These are phyloP conservation scores for Salix caprea DNA, from an alignment of 345 rosid species.

Conservation along the genomic window DNA sequence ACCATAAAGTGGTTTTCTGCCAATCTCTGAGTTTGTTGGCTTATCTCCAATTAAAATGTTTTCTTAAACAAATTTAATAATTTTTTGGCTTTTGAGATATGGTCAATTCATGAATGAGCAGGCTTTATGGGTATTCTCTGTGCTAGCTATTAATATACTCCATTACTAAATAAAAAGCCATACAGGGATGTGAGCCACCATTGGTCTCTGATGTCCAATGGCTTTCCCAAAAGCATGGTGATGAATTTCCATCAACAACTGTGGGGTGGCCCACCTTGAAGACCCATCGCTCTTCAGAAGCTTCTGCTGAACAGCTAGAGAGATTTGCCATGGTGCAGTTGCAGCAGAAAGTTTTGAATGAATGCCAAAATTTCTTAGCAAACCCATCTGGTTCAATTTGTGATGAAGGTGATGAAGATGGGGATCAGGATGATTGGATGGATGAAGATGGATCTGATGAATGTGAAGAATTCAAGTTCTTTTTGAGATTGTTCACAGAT, in stretches of 20 bases:
- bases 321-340: not conserved
- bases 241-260: not conserved
- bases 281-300: not conserved
- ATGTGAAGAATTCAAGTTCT: constrained; percentile 40
- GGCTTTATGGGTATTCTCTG: not conserved
- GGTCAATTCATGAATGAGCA: no score
- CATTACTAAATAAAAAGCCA: not conserved
- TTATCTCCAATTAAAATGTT: not conserved
- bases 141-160: not conserved
- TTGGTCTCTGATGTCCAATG: no score
- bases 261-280: not conserved
- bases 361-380: constrained; percentile 40
- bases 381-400: not conserved
- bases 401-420: constrained; percentile 29
- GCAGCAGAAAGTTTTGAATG: constrained; percentile 37
- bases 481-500: constrained; percentile 42
- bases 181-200: not conserved
- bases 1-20: not conserved
- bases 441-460: constrained; percentile 25
- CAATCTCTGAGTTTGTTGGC: not conserved
- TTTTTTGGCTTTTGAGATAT: not conserved
- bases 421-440: constrained; percentile 20
- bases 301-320: not conserved
- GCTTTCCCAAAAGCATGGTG: not conserved
- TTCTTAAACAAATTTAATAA: not conserved